A percentile compares a stretch with the other conserved stretches of the same genome.
Conservation (phyloP, 805 yeast species). For the Kodamaea kaohsiungensis region DNA sequence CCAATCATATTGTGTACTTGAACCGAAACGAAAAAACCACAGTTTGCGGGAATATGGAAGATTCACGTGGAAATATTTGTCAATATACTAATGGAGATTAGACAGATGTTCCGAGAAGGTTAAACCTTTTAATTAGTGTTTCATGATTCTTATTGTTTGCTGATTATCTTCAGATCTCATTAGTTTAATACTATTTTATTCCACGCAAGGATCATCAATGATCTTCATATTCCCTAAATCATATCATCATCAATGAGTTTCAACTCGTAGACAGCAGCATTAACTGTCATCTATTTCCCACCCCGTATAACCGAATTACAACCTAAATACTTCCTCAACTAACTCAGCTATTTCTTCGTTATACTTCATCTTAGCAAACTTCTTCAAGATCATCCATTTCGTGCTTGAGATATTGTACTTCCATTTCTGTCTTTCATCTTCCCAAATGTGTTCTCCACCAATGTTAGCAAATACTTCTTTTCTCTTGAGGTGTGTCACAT, state of each 20-base stretch:
- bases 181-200: no score
- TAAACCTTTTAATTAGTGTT: no score
- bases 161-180: no score
- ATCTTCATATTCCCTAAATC: no score
- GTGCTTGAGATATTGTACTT: neutral
- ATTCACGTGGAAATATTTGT: neutral
- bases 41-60: neutral
- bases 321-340: neutral
- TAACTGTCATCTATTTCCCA: no score
- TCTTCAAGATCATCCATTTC: neutral
- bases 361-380: neutral
- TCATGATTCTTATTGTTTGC: no score
- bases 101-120: neutral
- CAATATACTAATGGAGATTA: neutral
- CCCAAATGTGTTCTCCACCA: neutral
- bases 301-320: neutral
- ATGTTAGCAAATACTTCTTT: neutral
- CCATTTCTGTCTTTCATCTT: neutral
- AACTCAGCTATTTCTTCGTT: neutral
- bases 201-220: no score
- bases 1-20: neutral
- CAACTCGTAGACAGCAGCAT: no score
- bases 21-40: neutral
- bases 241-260: no score
- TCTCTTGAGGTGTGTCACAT: neutral